These are phyloP conservation scores for Cocos nucifera DNA, from an alignment of 176 grass and related monocot species.

Conservation along the genomic window DNA sequence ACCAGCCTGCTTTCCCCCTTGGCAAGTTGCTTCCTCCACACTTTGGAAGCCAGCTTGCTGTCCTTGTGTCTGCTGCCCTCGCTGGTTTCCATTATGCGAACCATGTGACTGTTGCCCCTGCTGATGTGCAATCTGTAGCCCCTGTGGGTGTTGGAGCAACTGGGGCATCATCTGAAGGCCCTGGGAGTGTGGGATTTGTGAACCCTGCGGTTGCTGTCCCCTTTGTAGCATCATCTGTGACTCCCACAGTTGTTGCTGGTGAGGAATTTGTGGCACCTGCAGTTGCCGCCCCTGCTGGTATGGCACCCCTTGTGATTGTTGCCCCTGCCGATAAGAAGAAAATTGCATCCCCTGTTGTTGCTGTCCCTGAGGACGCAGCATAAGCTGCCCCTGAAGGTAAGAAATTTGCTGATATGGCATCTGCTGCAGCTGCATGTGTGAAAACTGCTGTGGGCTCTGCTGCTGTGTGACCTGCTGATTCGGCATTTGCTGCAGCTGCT, in stretches of 20 bases:
- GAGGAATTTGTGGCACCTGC: conserved; percentile 29
- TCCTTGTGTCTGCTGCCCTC: conserved; percentile 29
- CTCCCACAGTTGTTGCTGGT: conserved; percentile 41
- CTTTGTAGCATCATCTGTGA: conserved; percentile 29
- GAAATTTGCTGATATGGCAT: conserved; percentile 54
- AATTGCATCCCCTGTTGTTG: conserved; percentile 29
- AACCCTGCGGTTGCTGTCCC: conserved; percentile 15
- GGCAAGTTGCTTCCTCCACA: conserved; percentile 24
- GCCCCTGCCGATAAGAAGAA: conserved; percentile 25
- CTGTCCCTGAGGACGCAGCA: conserved; percentile 17
- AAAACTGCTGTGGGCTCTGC: conserved; percentile 26
- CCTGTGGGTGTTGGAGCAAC: conserved; percentile 35
- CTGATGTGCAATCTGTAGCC: conserved; percentile 19
- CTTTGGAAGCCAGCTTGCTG: conserved; percentile 29
- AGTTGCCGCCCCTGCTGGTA: conserved; percentile 41
- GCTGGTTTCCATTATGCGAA: conserved; percentile 20
- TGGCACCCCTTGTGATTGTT: conserved; percentile 25
- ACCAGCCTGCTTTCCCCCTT: conserved; percentile 37
- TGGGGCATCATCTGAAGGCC: conserved; percentile 35
- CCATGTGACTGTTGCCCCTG: conserved; percentile 33
- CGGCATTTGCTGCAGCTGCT: conserved; percentile 21
- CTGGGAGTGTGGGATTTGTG: conserved; percentile 27
- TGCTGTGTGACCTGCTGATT: conserved; percentile 39
- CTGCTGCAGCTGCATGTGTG: conserved; percentile 10
- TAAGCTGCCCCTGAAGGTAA: conserved; percentile 33